Conservation (phyloP, 1,284 basidiomycete genomes). For the Ceratobasidium sp. region DNA sequence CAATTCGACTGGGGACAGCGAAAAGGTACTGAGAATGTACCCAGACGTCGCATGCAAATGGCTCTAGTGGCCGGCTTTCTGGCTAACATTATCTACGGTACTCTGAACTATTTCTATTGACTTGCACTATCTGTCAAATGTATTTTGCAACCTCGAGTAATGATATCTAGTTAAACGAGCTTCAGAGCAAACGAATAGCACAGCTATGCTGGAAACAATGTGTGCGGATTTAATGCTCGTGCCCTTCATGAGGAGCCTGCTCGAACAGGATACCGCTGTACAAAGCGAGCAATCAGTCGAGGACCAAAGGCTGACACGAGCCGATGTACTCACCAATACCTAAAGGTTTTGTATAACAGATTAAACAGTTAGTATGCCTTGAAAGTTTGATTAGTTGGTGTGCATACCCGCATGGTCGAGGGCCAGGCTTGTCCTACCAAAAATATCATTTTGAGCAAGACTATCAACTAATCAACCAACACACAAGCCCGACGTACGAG, state of each 20-base stretch:
- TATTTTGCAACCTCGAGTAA: conserved; percentile 8
- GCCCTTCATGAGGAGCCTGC: conserved; percentile 76
- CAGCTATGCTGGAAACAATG: not conserved
- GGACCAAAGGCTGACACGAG: conserved; percentile 30
- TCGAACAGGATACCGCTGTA: conserved; percentile 83
- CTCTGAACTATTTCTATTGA: conserved; percentile 70
- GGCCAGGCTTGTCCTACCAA: conserved; percentile 73
- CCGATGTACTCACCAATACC: conserved; percentile 40
- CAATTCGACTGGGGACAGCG: not conserved
- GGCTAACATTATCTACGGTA: conserved; percentile 73
- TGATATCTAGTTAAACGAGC: conserved; percentile 1
- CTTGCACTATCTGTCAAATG: not conserved
- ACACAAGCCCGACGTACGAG: conserved; percentile 62
- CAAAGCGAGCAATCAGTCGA: not conserved
- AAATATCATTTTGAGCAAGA: conserved; percentile 41
- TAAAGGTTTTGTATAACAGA: not conserved
- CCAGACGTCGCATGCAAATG: conserved; percentile 65
- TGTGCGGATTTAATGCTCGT: conserved; percentile 48
- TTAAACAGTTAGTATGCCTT: conserved; percentile 40
- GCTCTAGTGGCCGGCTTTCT: conserved; percentile 77
- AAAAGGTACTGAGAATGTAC: not conserved
- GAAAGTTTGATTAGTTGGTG: conserved; percentile 39
- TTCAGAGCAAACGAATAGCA: not conserved
- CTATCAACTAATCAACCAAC: conserved; percentile 31
- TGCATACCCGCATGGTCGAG: conserved; percentile 79